Percentiles rank a stretch among this genome's conserved stretches.
phyloP scores from a whole-genome alignment of 768 basidiomycete species.

The Tylopilus sp. region DNA sequence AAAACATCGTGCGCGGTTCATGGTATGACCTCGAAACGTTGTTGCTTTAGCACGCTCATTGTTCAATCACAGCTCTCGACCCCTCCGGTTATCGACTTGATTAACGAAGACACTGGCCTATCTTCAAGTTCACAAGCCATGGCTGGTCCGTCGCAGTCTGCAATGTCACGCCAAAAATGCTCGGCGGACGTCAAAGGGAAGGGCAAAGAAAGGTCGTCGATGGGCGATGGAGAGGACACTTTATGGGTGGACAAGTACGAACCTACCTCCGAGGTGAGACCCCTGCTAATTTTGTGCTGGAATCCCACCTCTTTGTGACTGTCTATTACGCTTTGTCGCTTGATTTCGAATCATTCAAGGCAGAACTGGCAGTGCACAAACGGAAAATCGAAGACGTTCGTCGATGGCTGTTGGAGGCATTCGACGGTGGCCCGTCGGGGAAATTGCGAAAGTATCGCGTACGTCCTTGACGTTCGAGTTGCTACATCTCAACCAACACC shows the following conservation, averaged over 20 bases:
- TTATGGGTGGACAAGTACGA: constrained; percentile 67
- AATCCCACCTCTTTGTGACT: background rate
- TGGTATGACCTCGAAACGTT: constrained; percentile 1
- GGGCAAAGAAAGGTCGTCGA: constrained; percentile 7
- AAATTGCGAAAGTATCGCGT: constrained; percentile 74
- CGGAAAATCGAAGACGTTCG: constrained; percentile 77
- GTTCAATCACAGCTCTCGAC: constrained; percentile 18
- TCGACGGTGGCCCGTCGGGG: constrained; percentile 61
- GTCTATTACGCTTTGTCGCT: background rate
- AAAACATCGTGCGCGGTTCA: constrained; percentile 8
- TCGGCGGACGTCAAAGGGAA: constrained; percentile 25
- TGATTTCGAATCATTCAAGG: constrained; percentile 35
- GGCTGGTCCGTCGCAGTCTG: background rate
- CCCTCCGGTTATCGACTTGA: constrained; percentile 22
- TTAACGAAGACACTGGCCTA: constrained; percentile 8
- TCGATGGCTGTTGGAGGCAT: constrained; percentile 70
- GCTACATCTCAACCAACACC: background rate
- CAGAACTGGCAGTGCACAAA: constrained; percentile 75
- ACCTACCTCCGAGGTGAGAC: constrained; percentile 51
- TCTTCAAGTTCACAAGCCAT: constrained; percentile 6
- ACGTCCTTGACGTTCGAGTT: constrained; percentile 21
- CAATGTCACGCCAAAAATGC: background rate
- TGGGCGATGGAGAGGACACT: constrained; percentile 31
- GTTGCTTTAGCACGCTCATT: background rate
- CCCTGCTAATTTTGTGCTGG: constrained; percentile 1